Base-by-base conservation (phyloP, 192 early-diverging fungal species). In the Rhizophagus clarus region DNA sequence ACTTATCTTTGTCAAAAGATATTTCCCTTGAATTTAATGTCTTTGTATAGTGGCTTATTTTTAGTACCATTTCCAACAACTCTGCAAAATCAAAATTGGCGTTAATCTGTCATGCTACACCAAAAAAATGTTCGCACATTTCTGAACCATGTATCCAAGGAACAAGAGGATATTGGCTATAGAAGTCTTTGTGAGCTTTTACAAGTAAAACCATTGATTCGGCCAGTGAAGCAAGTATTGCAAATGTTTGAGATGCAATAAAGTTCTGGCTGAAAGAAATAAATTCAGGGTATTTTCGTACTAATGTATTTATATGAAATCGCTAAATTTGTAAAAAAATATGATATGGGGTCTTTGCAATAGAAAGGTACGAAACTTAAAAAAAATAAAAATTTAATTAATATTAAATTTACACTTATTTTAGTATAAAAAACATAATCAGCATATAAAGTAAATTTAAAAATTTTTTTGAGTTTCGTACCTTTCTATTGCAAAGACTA, bases 1-100 rank as follows among this genome's bases (percentile, higher is more conserved):
- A 67, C 37, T 67, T 67, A 31, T 67, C 29, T 67, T 67, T 67
- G 2, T 67, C 17, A 64, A 67, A 67, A 31, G 64, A 67, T 17
- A 49, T 49, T 49, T 31, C 2, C 24, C 15, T 67, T 15, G 1
- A 26, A 2, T 67, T 67, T 67, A 31, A 67, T 2, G 64, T 9
- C 37, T 67, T 67, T 4, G 14, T 67, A 67, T 67, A 67, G 2
- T 67, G 64, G 15, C 14, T 9, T 31, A 67, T 67, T 67, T 67
- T 67, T 37, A 31, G 64, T 31, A 67, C 32, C 64, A 67, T 67
- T 37, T 67, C 28, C 37, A 67, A 31, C 29, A 67, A 14, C 29
- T 67, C 64, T 67, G 64, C 14, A 15, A 67, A 67, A 14, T 67
- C 29, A 67, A 67, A 67, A 67, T 67, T 31, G 1, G 64, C 64